Evolutionary conservation across 2,329 filamentous ascomycete species (phyloP).

Genomic region (Domatiomyces catenatus): DNA sequence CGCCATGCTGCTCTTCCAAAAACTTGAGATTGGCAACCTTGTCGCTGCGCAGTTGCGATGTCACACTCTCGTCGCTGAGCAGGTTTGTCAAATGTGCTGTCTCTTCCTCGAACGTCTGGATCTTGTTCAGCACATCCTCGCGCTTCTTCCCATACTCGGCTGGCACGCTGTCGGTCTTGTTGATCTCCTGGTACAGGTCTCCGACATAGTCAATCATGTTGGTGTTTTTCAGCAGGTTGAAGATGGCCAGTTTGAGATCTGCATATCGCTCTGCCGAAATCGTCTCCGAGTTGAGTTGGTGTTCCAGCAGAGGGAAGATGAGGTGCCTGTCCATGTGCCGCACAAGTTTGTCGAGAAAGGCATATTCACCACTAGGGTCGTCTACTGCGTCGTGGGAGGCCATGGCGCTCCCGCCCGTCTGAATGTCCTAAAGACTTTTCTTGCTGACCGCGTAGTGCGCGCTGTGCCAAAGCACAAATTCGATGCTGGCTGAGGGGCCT

Average conservation of each 20-base stretch:
- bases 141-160: constrained; percentile 78
- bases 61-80: constrained; percentile 74
- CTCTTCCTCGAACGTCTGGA: constrained; percentile 73
- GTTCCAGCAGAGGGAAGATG: constrained; percentile 92
- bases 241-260: constrained; percentile 74
- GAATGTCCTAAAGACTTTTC: background rate
- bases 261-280: constrained; percentile 47
- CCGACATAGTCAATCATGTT: constrained; percentile 99
- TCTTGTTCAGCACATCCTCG: constrained; percentile 68
- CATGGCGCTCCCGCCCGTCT: background rate
- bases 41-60: constrained; percentile 81
- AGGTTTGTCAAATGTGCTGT: constrained; percentile 79
- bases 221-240: constrained; percentile 85
- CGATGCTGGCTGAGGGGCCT: background rate
- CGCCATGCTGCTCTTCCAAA: constrained; percentile 88
- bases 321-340: constrained; percentile 88
- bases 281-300: constrained; percentile 67
- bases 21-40: constrained; percentile 98
- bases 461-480: background rate
- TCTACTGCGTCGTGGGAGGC: constrained; percentile 3
- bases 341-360: constrained; percentile 76
- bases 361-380: constrained; percentile 51
- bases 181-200: constrained; percentile 75
- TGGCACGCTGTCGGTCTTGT: constrained; percentile 62
- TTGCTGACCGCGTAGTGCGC: background rate